Percentiles rank a stretch among this genome's conserved stretches.
Conservation (phyloP, 441 rosid genomes). For the Kokia cookei region DNA sequence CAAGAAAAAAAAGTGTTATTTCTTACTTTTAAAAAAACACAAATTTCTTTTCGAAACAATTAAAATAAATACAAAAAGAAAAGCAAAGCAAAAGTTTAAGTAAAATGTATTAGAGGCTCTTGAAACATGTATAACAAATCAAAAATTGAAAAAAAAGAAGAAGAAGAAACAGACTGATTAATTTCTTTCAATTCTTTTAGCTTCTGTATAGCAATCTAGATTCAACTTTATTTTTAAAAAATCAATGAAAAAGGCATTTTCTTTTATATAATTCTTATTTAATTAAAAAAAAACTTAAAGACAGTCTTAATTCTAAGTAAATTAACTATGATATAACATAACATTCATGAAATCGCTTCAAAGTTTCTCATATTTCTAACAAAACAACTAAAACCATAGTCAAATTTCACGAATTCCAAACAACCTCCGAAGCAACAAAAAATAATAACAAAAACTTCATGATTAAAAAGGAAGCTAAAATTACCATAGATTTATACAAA, state of each 20-base stretch:
- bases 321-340: neutral
- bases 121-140: no score
- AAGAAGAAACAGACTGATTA: neutral
- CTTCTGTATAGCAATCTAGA: neutral
- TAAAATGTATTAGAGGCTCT: no score
- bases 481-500: neutral
- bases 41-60: no score
- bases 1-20: neutral
- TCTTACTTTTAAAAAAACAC: no score
- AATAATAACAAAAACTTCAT: neutral
- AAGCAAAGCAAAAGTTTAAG: no score
- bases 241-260: neutral
- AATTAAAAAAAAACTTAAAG: neutral
- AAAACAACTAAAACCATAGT: neutral
- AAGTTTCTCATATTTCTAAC: neutral
- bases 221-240: neutral
- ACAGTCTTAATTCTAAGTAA: neutral
- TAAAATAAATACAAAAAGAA: no score
- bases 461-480: neutral
- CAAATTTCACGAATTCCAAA: neutral
- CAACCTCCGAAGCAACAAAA: neutral
- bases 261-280: neutral
- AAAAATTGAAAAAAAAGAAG: neutral
- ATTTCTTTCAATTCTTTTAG: neutral
- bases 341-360: neutral